Conservation (phyloP, 179 eudicot genomes). For the Beta corolliflora region DNA sequence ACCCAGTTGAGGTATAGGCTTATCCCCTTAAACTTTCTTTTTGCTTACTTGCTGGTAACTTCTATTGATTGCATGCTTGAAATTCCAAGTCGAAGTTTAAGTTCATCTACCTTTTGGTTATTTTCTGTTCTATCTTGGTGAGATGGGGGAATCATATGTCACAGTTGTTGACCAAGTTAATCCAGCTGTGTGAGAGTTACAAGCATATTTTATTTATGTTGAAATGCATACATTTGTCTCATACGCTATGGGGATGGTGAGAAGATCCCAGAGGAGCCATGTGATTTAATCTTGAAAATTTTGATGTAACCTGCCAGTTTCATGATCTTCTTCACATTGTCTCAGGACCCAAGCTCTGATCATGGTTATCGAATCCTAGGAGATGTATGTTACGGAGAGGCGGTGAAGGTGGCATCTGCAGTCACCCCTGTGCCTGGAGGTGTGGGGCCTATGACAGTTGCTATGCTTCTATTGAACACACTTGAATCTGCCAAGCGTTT, state of each 20-base stretch:
- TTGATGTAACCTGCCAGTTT: not conserved
- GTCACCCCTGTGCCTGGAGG: conserved; percentile 94
- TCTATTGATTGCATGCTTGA: too few species aligned
- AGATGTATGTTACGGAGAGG: conserved; percentile 85
- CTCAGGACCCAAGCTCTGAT: conserved; percentile 58
- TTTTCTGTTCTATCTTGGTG: not conserved
- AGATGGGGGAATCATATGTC: not conserved
- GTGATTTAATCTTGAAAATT: not conserved
- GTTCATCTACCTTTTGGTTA: not conserved
- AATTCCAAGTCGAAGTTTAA: not conserved
- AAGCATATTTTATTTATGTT: not conserved
- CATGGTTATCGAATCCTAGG: conserved; percentile 70
- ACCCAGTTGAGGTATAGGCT: conserved; percentile 63
- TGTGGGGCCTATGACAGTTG: conserved; percentile 92
- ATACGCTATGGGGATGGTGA: too few species aligned
- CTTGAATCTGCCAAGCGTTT: conserved; percentile 68
- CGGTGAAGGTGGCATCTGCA: conserved; percentile 64
- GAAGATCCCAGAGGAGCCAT: too few species aligned
- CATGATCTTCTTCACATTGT: not conserved
- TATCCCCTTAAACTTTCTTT: not conserved
- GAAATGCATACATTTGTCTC: not conserved
- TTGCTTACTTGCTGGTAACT: not conserved
- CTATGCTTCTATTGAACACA: conserved; percentile 82
- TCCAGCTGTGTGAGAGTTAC: not conserved
- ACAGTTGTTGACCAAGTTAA: not conserved